Evolutionary conservation across 768 basidiomycete genomes (phyloP), one percentile per base, ranked within the genome.

Genomic region (Kwoniella europaea): DNA sequence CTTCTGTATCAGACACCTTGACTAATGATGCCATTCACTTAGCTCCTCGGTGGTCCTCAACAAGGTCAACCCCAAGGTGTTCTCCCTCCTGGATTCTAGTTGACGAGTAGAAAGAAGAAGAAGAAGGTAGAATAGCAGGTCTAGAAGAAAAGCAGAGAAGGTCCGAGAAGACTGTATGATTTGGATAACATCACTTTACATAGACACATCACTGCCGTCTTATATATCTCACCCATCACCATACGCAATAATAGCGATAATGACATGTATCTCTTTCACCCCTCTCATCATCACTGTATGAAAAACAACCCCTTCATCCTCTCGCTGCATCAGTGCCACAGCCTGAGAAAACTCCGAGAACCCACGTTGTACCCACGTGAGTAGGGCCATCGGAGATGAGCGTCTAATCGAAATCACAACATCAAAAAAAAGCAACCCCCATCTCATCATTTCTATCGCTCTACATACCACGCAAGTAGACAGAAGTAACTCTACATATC

Each of bases 81-180:
- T 73, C 90, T 93, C 59, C 92, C 93, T 18, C 92, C 93, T 68
- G 93, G 93, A 61, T 93, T 94, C 85, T 94, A 85, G 87, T 46
- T 42, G 10, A 46, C 5, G 6, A 54, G 35, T 13, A 53, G 20
- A 42, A 18, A 43, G n/a, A 55, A 9, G n/a, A 20, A 55, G 54
- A 20, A 55, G n/a, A 10, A 12, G 24, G n/a, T 9, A 35, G 35
- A n/a, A 55, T 55, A 55, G 54, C 54, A 4, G n/a, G 20, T 10
- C 1, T 18, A 50, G 3, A 22, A 55, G 20, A 22, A 1, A 55
- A 55, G 54, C 10, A 55, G 35, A 35, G 5, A 35, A 35, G 35
- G 35, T 35, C 7, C 6, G 35, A 7, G 35, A 55, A 55, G 54
- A 55, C 54, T 55, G 54, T 55, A 55, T 55, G 54, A 55, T 24